Evolutionary conservation across 352 stramenopile species (phyloP), one percentile per base, ranked within the genome.

Genomic region (Blastocystis sp.): DNA sequence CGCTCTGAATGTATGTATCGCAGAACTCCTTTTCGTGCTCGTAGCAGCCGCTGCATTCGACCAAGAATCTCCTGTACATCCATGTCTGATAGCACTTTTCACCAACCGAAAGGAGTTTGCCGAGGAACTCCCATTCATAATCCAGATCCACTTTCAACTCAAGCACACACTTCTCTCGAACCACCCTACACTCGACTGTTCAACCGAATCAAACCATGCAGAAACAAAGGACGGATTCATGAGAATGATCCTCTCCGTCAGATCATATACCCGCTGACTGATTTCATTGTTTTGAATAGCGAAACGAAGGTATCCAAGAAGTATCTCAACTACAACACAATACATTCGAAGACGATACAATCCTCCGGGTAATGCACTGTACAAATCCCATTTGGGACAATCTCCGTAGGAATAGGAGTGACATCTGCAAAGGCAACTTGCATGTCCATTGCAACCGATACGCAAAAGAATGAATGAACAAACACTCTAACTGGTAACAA

Each of bases 61-160:
- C 67, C 27, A 78, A 42, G 24, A 78, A 78, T 21, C 32, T 32
- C 8, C 67, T 32, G 24, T 78, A 46, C 67, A 78, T 78, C 67
- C 67, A 78, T 21, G 67, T 78, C 21, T 78, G 67, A 40, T 78
- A 78, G 34, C 67, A 78, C 46, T 78, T 78, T 38, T 78, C 67
- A 40, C n/a, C 57, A 21, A 61, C 14, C 4, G 21, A 7, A 36
- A 32, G 67, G 24, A 78, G 16, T 3, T 59, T 24, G 38, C 57
- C 67, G 7, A 78, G 42, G 24, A 78, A 78, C 67, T 48, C 51
- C 21, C 46, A 78, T 78, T 78, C 67, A 42, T 78, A 24, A 27
- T 78, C 67, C 7, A 38, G 57, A 32, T 78, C 40, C 0, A 78
- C 42, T 38, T 46, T 46, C 18, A 56, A 57, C 67, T 78, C 32